phyloP scores from a whole-genome alignment of 805 yeast species.

The Dipodascus geniculatus region DNA sequence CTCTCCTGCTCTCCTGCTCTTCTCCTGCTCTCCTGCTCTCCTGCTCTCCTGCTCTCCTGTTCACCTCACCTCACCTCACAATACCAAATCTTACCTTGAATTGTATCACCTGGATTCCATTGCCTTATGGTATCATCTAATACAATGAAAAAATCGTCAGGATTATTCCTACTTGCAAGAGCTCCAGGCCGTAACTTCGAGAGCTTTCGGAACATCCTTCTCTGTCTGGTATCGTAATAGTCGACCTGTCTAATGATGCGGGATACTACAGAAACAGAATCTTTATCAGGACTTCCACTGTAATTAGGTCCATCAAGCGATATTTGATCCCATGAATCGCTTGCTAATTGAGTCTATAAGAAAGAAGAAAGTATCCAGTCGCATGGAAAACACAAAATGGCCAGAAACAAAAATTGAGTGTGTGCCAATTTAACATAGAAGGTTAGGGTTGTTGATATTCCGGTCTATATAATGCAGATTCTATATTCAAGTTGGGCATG shows the following conservation, averaged over 20 bases:
- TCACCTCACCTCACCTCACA: neutral
- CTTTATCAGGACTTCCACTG: neutral
- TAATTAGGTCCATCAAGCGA: neutral
- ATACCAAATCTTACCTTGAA: constrained; percentile 7
- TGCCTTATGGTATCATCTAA: constrained; percentile 65
- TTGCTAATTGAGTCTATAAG: neutral
- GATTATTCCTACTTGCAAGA: neutral
- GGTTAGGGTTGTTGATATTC: too few species aligned
- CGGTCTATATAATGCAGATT: too few species aligned
- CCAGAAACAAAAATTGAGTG: too few species aligned
- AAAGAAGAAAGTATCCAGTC: too few species aligned
- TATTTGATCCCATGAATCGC: neutral
- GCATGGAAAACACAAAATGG: too few species aligned
- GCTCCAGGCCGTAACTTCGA: constrained; percentile 12
- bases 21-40: too few species aligned
- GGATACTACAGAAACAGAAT: too few species aligned
- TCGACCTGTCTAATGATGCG: constrained; percentile 2
- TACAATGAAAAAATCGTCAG: constrained; percentile 46
- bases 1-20: too few species aligned
- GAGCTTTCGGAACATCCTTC: constrained; percentile 11
- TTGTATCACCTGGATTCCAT: constrained; percentile 70
- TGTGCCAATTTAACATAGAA: neutral
- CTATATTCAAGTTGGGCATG: too few species aligned
- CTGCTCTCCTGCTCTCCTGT: too few species aligned
- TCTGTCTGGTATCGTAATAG: constrained; percentile 1